Evolutionary conservation across 306 rosid genomes (phyloP).

Genomic region (Malus sieversii): DNA sequence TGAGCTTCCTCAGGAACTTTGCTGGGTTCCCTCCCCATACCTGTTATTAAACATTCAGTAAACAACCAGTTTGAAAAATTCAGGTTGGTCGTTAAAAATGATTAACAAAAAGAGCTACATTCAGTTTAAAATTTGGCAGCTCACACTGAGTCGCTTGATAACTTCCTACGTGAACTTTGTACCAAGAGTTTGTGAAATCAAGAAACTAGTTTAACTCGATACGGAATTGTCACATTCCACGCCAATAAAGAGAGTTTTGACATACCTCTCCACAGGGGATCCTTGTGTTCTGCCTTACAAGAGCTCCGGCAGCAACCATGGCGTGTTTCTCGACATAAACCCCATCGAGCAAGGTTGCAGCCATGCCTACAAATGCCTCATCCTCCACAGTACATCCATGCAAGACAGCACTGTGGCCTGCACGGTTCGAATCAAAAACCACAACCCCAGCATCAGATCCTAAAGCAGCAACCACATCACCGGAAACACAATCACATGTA

Average conservation of each 20-base stretch:
- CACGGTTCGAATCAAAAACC: slow-evolving; percentile 13
- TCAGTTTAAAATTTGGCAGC: neutral
- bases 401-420: slow-evolving; percentile 87
- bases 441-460: neutral
- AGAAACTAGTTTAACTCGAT: neutral
- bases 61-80: neutral
- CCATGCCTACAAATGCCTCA: slow-evolving; percentile 96
- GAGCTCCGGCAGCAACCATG: slow-evolving; percentile 98
- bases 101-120: neutral
- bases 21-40: slow-evolving; percentile 99
- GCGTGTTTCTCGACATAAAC: slow-evolving; percentile 80
- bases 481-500: slow-evolving; percentile 14
- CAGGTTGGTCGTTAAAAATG: neutral
- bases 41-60: slow-evolving; percentile 21
- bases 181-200: neutral
- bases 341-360: slow-evolving; percentile 93
- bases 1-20: slow-evolving; percentile 83
- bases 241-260: neutral
- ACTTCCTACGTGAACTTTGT: neutral
- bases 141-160: neutral
- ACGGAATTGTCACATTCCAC: neutral
- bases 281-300: slow-evolving; percentile 83
- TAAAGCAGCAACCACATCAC: slow-evolving; percentile 12
- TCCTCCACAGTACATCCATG: slow-evolving; percentile 95
- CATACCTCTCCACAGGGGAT: slow-evolving; percentile 93